These are phyloP conservation scores for Hygrocybe punicea DNA, from an alignment of 768 basidiomycete genomes.

Conservation along the genomic window DNA sequence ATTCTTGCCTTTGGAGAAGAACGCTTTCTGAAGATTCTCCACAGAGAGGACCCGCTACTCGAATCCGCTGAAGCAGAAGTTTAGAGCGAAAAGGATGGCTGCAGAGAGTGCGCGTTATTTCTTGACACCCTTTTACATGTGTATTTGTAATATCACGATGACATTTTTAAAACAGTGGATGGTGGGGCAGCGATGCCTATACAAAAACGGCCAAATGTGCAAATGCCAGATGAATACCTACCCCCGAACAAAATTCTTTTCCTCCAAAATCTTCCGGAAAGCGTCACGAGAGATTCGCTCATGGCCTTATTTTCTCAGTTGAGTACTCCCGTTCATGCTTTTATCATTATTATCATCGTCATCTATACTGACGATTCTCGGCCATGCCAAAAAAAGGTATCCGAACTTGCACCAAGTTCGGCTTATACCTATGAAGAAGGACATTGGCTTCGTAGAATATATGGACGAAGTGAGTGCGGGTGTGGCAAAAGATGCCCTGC, in stretches of 20 bases:
- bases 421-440: slow-evolving; percentile 94
- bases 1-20: slow-evolving; percentile 1
- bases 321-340: slow-evolving; percentile 25
- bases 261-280: slow-evolving; percentile 93
- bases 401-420: slow-evolving; percentile 96
- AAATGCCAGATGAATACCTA: slow-evolving; percentile 99
- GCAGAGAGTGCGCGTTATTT: slow-evolving; percentile 58
- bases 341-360: slow-evolving; percentile 1
- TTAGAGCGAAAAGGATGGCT: slow-evolving; percentile 75
- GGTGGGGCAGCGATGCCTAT: slow-evolving; percentile 63
- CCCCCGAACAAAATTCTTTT: slow-evolving; percentile 99
- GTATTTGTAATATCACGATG: no score
- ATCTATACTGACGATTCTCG: background rate
- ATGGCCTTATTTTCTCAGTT: slow-evolving; percentile 89
- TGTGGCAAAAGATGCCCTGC: slow-evolving; percentile 90
- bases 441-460: slow-evolving; percentile 98
- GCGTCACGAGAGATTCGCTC: slow-evolving; percentile 88
- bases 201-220: slow-evolving; percentile 77
- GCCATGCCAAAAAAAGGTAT: slow-evolving; percentile 51
- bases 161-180: slow-evolving; percentile 47
- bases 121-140: no score
- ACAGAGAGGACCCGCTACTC: slow-evolving; percentile 78
- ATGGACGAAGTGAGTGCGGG: slow-evolving; percentile 88
- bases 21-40: background rate
- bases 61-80: slow-evolving; percentile 87